phyloP scores from a whole-genome alignment of 331 rosid genomes.

The Spiraea crenata region DNA sequence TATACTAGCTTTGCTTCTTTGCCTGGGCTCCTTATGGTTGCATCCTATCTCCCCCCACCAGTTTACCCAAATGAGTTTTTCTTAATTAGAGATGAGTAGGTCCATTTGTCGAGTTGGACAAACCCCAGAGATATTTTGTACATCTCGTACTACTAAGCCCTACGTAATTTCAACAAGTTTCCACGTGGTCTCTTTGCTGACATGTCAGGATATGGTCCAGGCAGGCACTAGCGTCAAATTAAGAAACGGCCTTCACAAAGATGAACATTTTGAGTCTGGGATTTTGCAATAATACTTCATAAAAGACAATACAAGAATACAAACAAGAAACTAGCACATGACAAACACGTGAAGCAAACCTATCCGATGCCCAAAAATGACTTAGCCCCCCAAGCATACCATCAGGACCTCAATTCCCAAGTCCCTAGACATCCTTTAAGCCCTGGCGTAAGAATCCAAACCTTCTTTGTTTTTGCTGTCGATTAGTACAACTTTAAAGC shows the following conservation, averaged over 20 bases:
- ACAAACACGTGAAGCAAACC: not conserved
- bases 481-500: too few species aligned
- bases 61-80: too few species aligned
- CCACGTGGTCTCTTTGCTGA: not conserved
- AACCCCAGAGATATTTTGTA: too few species aligned
- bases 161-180: too few species aligned
- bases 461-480: not conserved
- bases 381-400: not conserved
- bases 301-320: not conserved
- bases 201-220: conserved; percentile 1
- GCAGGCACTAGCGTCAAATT: not conserved
- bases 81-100: too few species aligned
- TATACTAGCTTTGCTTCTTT: too few species aligned
- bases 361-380: not conserved
- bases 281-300: not conserved
- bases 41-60: too few species aligned
- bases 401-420: not conserved
- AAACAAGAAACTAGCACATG: not conserved
- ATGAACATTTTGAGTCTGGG: too few species aligned
- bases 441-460: not conserved
- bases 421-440: not conserved
- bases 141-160: too few species aligned
- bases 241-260: not conserved
- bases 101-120: too few species aligned
- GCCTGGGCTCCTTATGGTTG: too few species aligned